Percentiles rank a stretch among this genome's conserved stretches.
Evolutionary conservation across 2,329 filamentous ascomycete genomes (phyloP).

Genomic region (Biscogniauxia marginata): DNA sequence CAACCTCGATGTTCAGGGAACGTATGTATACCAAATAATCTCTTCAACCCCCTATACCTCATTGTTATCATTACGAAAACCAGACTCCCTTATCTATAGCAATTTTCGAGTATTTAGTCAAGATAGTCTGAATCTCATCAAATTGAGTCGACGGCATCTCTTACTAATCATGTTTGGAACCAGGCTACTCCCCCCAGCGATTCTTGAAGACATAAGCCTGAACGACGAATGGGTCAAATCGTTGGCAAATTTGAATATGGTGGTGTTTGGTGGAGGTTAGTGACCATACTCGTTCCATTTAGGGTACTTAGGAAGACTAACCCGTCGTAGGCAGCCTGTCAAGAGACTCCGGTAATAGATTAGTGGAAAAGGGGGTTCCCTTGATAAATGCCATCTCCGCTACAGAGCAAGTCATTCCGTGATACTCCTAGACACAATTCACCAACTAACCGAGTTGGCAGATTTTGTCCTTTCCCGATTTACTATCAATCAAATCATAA

Average conservation of each 20-base stretch:
- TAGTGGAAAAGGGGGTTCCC: slow-evolving; percentile 35
- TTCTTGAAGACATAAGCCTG: slow-evolving; percentile 44
- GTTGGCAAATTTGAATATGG: slow-evolving; percentile 34
- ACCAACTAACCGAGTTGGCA: slow-evolving; percentile 20
- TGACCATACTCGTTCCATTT: not conserved
- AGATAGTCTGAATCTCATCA: not conserved
- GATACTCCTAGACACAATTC: not conserved
- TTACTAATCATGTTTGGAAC: slow-evolving; percentile 13
- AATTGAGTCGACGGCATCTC: not conserved
- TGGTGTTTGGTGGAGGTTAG: slow-evolving; percentile 40
- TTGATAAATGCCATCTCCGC: slow-evolving; percentile 40
- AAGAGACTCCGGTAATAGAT: slow-evolving; percentile 36
- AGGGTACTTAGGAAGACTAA: not conserved
- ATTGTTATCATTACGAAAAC: not conserved
- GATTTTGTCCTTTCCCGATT: slow-evolving; percentile 35
- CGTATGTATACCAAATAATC: too few relatives aligned
- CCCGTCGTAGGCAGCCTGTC: slow-evolving; percentile 36
- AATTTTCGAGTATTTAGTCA: not conserved
- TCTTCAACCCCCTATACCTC: too few relatives aligned
- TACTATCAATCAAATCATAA: slow-evolving; percentile 33
- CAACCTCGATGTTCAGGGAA: slow-evolving; percentile 15
- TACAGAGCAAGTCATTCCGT: slow-evolving; percentile 38
- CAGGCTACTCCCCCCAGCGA: slow-evolving; percentile 32
- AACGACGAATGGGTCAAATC: slow-evolving; percentile 28
- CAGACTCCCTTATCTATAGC: not conserved